Conservation (phyloP, 1,284 basidiomycete genomes). For the Ganoderma multipileum region DNA sequence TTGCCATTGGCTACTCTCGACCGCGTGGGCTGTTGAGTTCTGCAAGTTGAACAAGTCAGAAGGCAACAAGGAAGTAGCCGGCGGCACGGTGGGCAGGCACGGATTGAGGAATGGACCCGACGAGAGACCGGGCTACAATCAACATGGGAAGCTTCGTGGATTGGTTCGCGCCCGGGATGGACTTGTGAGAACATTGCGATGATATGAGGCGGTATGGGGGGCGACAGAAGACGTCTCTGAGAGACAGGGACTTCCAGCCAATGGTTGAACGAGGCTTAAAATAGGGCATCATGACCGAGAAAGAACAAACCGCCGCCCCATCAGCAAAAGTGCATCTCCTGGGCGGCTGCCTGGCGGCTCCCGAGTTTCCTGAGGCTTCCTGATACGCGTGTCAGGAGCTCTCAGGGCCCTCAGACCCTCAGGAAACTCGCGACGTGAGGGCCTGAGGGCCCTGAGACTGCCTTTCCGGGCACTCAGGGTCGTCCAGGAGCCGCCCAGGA, state of each 20-base stretch:
- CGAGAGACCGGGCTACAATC: background rate
- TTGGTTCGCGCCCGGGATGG: background rate
- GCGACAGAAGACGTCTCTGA: background rate
- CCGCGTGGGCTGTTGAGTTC: background rate
- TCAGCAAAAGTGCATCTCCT: too few species aligned
- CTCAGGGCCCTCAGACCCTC: too few species aligned
- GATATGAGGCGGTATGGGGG: background rate
- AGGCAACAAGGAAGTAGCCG: background rate
- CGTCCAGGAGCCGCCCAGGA: too few species aligned
- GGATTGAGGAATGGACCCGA: background rate
- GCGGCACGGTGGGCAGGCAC: background rate
- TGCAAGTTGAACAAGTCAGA: background rate
- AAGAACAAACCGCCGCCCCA: slow-evolving; percentile 1
- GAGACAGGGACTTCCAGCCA: background rate
- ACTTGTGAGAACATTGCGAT: background rate
- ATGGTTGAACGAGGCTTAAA: background rate
- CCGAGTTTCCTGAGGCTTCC: too few species aligned
- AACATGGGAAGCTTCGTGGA: background rate
- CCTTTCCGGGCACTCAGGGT: too few species aligned
- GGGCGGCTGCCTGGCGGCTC: too few species aligned
- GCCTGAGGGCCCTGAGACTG: too few species aligned
- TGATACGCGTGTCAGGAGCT: too few species aligned
- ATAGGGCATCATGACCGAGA: background rate
- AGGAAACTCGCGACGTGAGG: too few species aligned
- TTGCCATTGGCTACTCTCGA: background rate